Evolutionary conservation across 768 basidiomycete genomes (phyloP).

Genomic region (Pleurotus platypus): DNA sequence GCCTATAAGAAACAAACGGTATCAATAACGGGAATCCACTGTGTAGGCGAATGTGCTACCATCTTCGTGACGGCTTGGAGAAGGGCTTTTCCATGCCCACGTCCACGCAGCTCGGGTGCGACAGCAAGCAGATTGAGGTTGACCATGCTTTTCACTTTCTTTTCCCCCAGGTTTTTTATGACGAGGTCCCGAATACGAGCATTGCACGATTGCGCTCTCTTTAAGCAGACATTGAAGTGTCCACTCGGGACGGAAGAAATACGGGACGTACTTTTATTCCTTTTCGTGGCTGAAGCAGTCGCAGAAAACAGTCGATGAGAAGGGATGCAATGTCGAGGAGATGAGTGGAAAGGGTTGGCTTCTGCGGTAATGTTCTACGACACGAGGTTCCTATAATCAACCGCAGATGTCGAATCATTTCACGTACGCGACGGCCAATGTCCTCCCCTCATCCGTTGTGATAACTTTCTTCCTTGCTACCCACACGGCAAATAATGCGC

Average conservation of each 20-base stretch:
- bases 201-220: background rate
- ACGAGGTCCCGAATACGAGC: background rate
- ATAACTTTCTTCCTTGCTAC: slow-evolving; percentile 5
- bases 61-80: background rate
- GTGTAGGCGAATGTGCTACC: background rate
- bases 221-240: background rate
- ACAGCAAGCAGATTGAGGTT: slow-evolving; percentile 1
- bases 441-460: background rate
- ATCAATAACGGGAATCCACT: background rate
- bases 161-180: background rate
- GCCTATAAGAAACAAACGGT: background rate
- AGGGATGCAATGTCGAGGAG: background rate
- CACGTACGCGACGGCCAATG: slow-evolving; percentile 2
- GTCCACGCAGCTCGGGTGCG: background rate
- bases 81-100: background rate
- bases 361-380: background rate
- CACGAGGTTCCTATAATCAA: background rate
- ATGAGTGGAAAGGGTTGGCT: background rate
- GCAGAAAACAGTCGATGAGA: background rate
- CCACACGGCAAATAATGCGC: background rate
- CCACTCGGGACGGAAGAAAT: background rate
- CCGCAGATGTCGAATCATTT: too few species aligned
- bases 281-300: background rate
- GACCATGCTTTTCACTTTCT: slow-evolving; percentile 3
- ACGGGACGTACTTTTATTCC: background rate